These are phyloP conservation scores for Corchorus capsularis DNA, from an alignment of 345 rosid genomes.

Conservation along the genomic window DNA sequence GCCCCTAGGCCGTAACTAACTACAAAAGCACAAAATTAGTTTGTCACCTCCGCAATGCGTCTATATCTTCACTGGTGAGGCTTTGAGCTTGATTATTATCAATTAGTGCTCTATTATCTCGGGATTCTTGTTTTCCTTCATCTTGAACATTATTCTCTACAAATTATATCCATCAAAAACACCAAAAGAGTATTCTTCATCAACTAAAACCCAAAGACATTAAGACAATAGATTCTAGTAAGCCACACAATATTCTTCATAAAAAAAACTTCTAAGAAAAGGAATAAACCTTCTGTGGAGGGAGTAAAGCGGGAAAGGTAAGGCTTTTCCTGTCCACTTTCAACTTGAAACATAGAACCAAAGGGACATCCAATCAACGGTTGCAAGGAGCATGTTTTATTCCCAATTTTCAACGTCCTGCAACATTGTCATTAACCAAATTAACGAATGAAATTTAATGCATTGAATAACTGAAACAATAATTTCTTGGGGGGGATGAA, in stretches of 20 bases:
- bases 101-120: constrained; percentile 71
- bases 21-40: not conserved
- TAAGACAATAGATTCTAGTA: not conserved
- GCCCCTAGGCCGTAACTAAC: not conserved
- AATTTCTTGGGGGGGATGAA: not conserved
- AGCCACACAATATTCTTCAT: not conserved
- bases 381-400: constrained; percentile 56
- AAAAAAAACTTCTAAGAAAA: not conserved
- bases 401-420: constrained; percentile 78
- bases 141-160: constrained; percentile 42
- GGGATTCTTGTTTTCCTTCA: constrained; percentile 44
- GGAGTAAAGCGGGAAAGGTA: constrained; percentile 54
- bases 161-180: constrained; percentile 3
- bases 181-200: not conserved
- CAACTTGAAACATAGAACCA: constrained; percentile 81
- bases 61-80: constrained; percentile 80
- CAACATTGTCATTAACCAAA: not conserved
- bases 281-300: constrained; percentile 50
- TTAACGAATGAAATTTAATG: not conserved
- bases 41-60: constrained; percentile 68
- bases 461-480: not conserved
- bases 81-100: constrained; percentile 87
- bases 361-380: constrained; percentile 87
- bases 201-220: not conserved
- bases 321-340: constrained; percentile 61